phyloP scores from a whole-genome alignment of 2,329 filamentous ascomycete species.

The Coniochaeta sp. region DNA sequence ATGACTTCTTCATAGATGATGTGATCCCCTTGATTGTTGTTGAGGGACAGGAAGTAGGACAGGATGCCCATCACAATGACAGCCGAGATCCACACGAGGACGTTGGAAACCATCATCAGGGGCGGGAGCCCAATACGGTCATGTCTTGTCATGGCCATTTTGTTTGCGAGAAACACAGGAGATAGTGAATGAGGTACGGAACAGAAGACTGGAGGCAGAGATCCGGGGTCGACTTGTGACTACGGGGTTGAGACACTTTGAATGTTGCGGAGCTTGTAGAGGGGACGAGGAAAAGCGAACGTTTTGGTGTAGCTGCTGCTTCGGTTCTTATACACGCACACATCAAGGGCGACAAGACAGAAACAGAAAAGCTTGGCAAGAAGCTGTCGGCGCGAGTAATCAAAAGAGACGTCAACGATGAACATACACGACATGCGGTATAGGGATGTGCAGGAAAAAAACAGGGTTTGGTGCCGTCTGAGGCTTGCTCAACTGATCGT shows the following conservation, averaged over 20 bases:
- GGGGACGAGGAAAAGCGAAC: not conserved
- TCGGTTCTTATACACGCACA: not conserved
- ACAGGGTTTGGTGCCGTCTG: not conserved
- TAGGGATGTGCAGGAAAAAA: not conserved
- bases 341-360: too few relatives aligned
- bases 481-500: not conserved
- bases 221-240: not conserved
- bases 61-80: conserved; percentile 26
- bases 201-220: not conserved
- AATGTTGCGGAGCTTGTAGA: not conserved
- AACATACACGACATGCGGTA: not conserved
- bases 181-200: not conserved
- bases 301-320: not conserved
- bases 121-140: conserved; percentile 13
- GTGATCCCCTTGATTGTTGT: conserved; percentile 12
- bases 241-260: not conserved
- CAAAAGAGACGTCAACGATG: not conserved
- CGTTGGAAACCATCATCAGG: conserved; percentile 18
- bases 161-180: not conserved
- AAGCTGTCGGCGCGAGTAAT: not conserved
- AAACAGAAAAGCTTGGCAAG: too few relatives aligned
- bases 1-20: conserved; percentile 24
- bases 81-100: conserved; percentile 22
- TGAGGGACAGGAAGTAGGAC: conserved; percentile 18
- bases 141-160: conserved; percentile 2